Evolutionary conservation across 345 rosid genomes (phyloP), one percentile per base, ranked within the genome.

Genomic region (Eucalyptus grandis): DNA sequence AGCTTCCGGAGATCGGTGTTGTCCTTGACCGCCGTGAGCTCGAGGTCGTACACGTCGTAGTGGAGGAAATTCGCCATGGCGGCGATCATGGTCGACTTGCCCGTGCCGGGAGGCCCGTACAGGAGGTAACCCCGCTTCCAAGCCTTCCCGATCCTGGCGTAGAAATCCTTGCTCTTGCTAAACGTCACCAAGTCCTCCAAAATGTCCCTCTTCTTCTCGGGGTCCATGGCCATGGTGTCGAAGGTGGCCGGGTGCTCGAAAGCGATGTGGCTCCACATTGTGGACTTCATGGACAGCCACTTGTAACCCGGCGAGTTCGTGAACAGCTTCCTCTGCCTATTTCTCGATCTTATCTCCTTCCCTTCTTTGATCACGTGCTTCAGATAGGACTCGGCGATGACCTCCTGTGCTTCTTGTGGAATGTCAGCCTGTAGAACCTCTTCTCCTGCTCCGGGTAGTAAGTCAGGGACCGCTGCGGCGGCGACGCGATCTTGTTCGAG

Each of bases 251-350:
- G 96, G 89, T 95, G 95, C 91, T 95, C 94, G 88, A 95, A 95
- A 47, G 88, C 91, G 47, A 94, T 91, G 88, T 94, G 94, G 87
- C 94, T 94, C 96, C 96, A 95, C 95, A 91, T 90, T 7, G 95
- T 92, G 86, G 90, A 93, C 93, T 92, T 94, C 92, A 88, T 90
- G 92, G 92, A 88, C 17, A 91, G 91, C 95, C 95, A 95, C 86
- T 90, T 94, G 86, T 91, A 89, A 14, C 93, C 94, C 37, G 96
- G 91, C 58, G 95, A 92, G 46, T 95, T 95, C 1, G 96, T 95
- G 86, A 91, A 95, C 69, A 95, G 96, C 93, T 95, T 95, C 93
- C 96, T 94, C 90, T 95, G 95, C 92, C 95, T 88, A 69, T 94
- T 93, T 12, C 89, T 90, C 16, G 88, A 90, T 88, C 89, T 87